These are phyloP conservation scores for Russula sp. DNA, from an alignment of 768 basidiomycete genomes.

Conservation along the genomic window DNA sequence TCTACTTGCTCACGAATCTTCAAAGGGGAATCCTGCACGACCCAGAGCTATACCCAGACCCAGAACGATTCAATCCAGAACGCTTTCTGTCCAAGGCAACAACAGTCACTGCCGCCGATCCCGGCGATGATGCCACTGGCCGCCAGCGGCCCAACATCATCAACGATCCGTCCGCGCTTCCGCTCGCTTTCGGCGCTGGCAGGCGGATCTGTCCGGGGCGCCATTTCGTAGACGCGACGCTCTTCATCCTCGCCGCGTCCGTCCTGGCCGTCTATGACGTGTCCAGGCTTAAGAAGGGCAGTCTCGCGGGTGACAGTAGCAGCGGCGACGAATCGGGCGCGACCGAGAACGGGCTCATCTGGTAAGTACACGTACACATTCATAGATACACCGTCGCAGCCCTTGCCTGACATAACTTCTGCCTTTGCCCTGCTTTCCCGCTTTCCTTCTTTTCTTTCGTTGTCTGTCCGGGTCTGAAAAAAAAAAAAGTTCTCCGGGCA, in stretches of 20 bases:
- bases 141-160: neutral
- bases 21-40: conserved; percentile 14
- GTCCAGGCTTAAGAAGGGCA: neutral
- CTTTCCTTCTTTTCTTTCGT: neutral
- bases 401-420: neutral
- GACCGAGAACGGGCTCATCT: neutral
- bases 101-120: too few relatives aligned
- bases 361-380: neutral
- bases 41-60: conserved; percentile 9
- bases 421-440: too few relatives aligned
- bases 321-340: neutral
- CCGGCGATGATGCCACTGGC: too few relatives aligned
- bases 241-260: conserved; percentile 5
- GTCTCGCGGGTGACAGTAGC: too few relatives aligned
- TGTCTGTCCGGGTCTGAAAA: too few relatives aligned
- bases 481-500: neutral
- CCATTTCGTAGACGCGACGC: conserved; percentile 5
- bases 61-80: conserved; percentile 16
- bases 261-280: conserved; percentile 1
- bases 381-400: too few relatives aligned
- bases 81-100: conserved; percentile 1
- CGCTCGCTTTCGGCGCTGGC: neutral
- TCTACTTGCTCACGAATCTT: neutral
- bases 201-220: conserved; percentile 11
- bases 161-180: neutral